Evolutionary conservation across 441 rosid genomes (phyloP).

Genomic region (Melianthus villosus): DNA sequence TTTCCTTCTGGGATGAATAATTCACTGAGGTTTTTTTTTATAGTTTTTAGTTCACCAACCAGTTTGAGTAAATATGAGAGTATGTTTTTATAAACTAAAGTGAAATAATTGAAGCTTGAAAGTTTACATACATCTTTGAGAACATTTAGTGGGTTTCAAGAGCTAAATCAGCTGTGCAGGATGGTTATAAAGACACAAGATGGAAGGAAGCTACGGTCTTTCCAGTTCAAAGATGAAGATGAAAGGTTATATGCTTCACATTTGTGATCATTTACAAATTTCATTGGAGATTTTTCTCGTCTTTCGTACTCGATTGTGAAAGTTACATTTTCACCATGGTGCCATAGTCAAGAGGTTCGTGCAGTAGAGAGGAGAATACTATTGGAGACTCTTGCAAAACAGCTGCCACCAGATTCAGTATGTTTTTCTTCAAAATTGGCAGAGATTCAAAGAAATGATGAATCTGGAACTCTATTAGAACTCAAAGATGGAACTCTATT

Average conservation of each 20-base stretch:
- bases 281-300: not conserved
- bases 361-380: constrained; percentile 78
- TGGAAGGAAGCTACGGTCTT: constrained; percentile 73
- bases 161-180: constrained; percentile 90
- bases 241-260: constrained; percentile 22
- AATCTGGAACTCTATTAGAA: constrained; percentile 37
- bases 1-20: too few relatives aligned
- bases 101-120: too few relatives aligned
- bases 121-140: too few relatives aligned
- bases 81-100: too few relatives aligned
- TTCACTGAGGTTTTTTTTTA: too few relatives aligned
- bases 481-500: constrained; percentile 45
- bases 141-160: too few relatives aligned
- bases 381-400: constrained; percentile 54
- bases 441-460: constrained; percentile 24
- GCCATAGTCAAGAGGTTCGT: constrained; percentile 77
- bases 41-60: too few relatives aligned
- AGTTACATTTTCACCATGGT: too few relatives aligned
- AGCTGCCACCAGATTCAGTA: constrained; percentile 46
- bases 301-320: not conserved
- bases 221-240: constrained; percentile 80
- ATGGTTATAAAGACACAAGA: constrained; percentile 60
- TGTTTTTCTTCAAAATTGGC: constrained; percentile 53
- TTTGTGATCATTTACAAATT: not conserved
- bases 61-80: too few relatives aligned